Percentiles rank a stretch among this genome's conserved stretches.
These are phyloP conservation scores for Syncephalis plumigaleata DNA, from an alignment of 371 early-diverging fungal genomes.

Conservation along the genomic window DNA sequence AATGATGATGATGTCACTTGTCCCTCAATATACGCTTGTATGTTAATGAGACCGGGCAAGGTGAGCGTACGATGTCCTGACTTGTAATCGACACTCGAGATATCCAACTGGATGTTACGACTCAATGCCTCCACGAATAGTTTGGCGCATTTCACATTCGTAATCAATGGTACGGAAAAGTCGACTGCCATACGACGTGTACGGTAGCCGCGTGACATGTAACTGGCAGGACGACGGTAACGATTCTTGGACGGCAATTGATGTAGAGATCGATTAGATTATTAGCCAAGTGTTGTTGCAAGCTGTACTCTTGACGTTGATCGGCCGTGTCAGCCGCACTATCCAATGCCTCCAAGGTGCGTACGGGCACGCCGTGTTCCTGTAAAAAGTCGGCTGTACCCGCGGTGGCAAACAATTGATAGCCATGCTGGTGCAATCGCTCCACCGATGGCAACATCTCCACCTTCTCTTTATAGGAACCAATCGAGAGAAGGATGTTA, in stretches of 20 bases:
- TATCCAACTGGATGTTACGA: slow-evolving; percentile 53
- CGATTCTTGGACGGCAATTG: slow-evolving; percentile 92
- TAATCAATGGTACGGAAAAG: slow-evolving; percentile 86
- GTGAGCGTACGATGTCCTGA: slow-evolving; percentile 60
- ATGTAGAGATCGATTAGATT: slow-evolving; percentile 95
- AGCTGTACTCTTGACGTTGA: slow-evolving; percentile 75
- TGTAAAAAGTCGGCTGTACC: slow-evolving; percentile 91
- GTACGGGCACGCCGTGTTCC: slow-evolving; percentile 79
- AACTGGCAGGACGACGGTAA: slow-evolving; percentile 88
- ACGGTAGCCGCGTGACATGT: slow-evolving; percentile 88
- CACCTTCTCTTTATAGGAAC: slow-evolving; percentile 87
- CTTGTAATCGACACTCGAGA: slow-evolving; percentile 71
- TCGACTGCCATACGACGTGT: slow-evolving; percentile 94
- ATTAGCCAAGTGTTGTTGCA: slow-evolving; percentile 85
- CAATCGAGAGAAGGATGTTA: slow-evolving; percentile 82
- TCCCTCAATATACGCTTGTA: slow-evolving; percentile 37
- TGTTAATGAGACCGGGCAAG: slow-evolving; percentile 81
- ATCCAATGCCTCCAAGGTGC: slow-evolving; percentile 66
- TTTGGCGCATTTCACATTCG: slow-evolving; percentile 95
- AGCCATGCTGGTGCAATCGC: slow-evolving; percentile 66
- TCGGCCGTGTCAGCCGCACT: slow-evolving; percentile 27
- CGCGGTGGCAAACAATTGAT: slow-evolving; percentile 79
- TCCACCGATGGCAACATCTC: slow-evolving; percentile 78
- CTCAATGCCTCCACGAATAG: slow-evolving; percentile 88
- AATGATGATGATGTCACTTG: too few species aligned